Conservation (phyloP, 2,329 filamentous ascomycete species). For the Alternaria conjuncta region DNA sequence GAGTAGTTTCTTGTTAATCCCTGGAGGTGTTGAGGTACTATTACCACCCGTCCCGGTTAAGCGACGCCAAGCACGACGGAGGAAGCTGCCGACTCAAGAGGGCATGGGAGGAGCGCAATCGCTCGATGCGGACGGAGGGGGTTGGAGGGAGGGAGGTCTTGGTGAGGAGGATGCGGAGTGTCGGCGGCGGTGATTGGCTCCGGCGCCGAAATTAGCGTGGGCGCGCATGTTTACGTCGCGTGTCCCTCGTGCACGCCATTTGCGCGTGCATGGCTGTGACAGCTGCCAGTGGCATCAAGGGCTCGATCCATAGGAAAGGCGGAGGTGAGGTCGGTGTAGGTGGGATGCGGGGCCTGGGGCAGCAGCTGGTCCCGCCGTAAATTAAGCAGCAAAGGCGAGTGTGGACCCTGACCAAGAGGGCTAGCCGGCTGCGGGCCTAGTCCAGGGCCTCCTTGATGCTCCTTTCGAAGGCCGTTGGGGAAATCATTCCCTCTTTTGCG, state of each 20-base stretch:
- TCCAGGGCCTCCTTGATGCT: constrained; percentile 27
- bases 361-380: constrained; percentile 17
- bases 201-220: background rate
- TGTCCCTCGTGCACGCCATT: background rate
- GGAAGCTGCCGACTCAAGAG: background rate
- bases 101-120: background rate
- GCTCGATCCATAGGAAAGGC: constrained; percentile 1
- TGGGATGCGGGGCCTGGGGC: constrained; percentile 15
- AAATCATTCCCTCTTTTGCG: constrained; percentile 4
- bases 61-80: constrained; percentile 3
- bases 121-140: constrained; percentile 4
- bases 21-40: constrained; percentile 12
- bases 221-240: background rate
- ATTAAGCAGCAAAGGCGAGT: constrained; percentile 16
- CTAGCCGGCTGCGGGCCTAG: constrained; percentile 7
- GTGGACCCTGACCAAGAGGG: constrained; percentile 17
- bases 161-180: background rate
- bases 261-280: background rate
- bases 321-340: constrained; percentile 5
- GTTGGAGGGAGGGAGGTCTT: background rate
- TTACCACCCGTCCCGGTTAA: constrained; percentile 2
- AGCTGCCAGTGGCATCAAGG: background rate
- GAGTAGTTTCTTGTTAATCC: background rate
- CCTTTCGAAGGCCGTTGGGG: constrained; percentile 13
- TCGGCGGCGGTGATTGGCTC: background rate